Evolutionary conservation across 768 basidiomycete genomes (phyloP), one percentile per base, ranked within the genome.

Genomic region (Brasilioporus rufonigricans): DNA sequence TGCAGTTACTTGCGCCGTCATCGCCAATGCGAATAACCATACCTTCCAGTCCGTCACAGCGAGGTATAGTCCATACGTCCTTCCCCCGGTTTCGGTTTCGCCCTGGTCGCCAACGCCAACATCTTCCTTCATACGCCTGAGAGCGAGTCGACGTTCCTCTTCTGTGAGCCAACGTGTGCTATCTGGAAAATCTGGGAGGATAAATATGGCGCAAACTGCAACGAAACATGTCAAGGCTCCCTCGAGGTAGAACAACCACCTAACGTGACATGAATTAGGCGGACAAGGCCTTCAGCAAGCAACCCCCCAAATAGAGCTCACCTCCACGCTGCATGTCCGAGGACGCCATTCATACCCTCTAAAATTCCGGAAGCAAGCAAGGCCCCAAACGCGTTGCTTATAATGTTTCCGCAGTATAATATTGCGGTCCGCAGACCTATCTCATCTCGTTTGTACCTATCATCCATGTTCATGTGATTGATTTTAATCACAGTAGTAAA

Each of bases 31-130:
- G 43, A 93, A 77, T 79, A 81, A 85, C 86, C 89, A 93, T 35
- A 93, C 87, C 69, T 83, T 88, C 87, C 85, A 84, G 65, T 93
- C 91, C 23, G 74, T 76, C 53, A 90, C 38, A n/a, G 88, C 87
- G 57, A 86, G 67, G 31, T 70, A 61, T 9, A 91, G 63, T 9
- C 88, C 88, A 32, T 73, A 66, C 12, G 70, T 59, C 38, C 49
- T 71, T 7, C 73, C 75, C 13, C 70, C 56, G 13, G 53, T 55
- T 57, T 81, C 79, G 4, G 75, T 78, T 57, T 81, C 74, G 29
- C 71, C 71, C 39, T 80, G 73, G 53, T 85, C 82, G 13, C 78
- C 76, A n/a, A 83, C 74, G 21, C 83, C 84, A 14, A 76, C 77
- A 31, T 89, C 88, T 64, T 89, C 87, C 38, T 72, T 69, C 81